Evolutionary conservation across 2,329 filamentous ascomycete genomes (phyloP).

Genomic region (Scleromitrula shiraiana): DNA sequence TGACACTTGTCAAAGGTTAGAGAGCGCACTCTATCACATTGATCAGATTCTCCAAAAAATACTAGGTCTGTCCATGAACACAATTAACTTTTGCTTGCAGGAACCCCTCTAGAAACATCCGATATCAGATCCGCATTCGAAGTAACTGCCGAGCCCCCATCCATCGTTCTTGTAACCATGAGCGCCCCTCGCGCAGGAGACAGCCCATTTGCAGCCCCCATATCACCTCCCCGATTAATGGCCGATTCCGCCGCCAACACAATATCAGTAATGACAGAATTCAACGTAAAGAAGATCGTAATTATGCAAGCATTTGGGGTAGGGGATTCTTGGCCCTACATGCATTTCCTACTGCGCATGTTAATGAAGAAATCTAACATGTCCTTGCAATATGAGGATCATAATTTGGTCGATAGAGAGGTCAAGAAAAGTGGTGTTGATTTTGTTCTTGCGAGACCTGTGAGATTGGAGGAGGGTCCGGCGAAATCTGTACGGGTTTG

Average conservation of each 20-base stretch:
- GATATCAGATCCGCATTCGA: constrained; percentile 37
- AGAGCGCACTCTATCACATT: no score
- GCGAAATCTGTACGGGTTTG: constrained; percentile 10
- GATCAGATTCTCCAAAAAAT: no score
- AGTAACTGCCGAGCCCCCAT: constrained; percentile 40
- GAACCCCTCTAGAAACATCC: constrained; percentile 29
- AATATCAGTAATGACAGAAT: constrained; percentile 30
- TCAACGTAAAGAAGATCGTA: constrained; percentile 31
- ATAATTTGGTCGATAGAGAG: constrained; percentile 30
- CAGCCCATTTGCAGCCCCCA: constrained; percentile 21
- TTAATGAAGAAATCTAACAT: constrained; percentile 41
- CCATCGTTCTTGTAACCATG: constrained; percentile 32
- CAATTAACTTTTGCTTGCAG: no score
- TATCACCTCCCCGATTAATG: constrained; percentile 31
- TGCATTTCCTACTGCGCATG: constrained; percentile 35
- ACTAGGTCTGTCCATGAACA: no score
- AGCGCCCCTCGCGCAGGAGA: constrained; percentile 29
- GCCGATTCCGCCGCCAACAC: constrained; percentile 35
- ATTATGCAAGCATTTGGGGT: constrained; percentile 44
- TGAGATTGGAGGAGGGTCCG: constrained; percentile 11
- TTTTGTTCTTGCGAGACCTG: constrained; percentile 14
- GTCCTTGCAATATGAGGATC: constrained; percentile 39
- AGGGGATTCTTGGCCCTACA: constrained; percentile 36
- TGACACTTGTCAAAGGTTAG: constrained; percentile 34
- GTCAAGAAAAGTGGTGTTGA: constrained; percentile 16